Evolutionary conservation across 2,329 filamentous ascomycete genomes (phyloP), one percentile per base, ranked within the genome.

Genomic region (Fulvia fulva): DNA sequence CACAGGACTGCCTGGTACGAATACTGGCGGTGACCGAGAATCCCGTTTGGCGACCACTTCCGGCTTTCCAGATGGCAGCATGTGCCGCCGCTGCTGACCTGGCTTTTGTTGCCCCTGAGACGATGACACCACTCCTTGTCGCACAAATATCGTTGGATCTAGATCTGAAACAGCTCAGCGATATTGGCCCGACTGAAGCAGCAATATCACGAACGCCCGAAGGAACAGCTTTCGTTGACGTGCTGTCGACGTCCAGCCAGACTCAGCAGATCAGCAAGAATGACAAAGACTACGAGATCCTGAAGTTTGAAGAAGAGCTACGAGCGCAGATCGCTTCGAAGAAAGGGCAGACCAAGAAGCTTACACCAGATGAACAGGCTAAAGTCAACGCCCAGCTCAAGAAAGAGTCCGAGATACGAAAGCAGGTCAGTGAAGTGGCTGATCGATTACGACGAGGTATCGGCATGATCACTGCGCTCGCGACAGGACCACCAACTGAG

Each of bases 291-390:
- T 96, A 97, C 68, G 91, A 99, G 67, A 95, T 91, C 1, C 76
- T 97, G 43, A 97, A 96, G 74, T 99, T 95, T 94, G 94, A 99
- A 74, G 89, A 93, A 72, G 94, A 99, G 63, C 81, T 99, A 7
- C 83, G 92, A 57, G 82, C 85, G 41, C 91, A 97, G 67, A 76
- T 99, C 43, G 91, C 92, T n/a, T 83, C 90, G 71, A 99, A 97
- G 79, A 96, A 93, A 74, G 93, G 93, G 1, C 85, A 89, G 60
- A 86, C 91, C 67, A 93, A 91, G 77, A 99, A 97, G 75, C 84
- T 97, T 9, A 94, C 90, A 0, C 77, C 90, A 0, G 94, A 97
- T 34, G 93, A 99, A 69, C 87, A 88, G 65, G 84, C 87, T 28
- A 97, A 96, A 74, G 89, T 97, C 57, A 93, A 94, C 53, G 88